Percentiles rank a stretch among this genome's conserved stretches.
These are phyloP conservation scores for Ulota crispa DNA, from an alignment of 225 moss, liverwort and hornwort species.

Conservation along the genomic window DNA sequence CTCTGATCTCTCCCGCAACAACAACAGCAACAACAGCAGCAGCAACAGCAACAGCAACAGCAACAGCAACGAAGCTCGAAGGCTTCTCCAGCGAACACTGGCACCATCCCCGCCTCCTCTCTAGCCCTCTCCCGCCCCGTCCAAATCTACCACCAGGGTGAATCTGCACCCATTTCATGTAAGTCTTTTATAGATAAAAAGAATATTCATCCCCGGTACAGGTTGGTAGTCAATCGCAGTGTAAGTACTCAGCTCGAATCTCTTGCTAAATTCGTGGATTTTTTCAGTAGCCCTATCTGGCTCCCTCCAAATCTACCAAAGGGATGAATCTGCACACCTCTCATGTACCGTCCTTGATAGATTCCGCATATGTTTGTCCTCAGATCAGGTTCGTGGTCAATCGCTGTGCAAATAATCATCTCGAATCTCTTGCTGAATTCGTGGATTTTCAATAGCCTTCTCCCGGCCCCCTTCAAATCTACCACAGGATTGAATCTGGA, in stretches of 20 bases:
- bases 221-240: too few relatives aligned
- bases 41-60: neutral
- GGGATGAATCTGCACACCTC: neutral
- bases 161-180: neutral
- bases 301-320: neutral
- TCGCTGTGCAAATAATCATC: too few relatives aligned
- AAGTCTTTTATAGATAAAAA: too few relatives aligned
- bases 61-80: neutral
- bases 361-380: too few relatives aligned
- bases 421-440: too few relatives aligned
- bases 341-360: too few relatives aligned
- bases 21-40: neutral
- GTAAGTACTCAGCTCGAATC: too few relatives aligned
- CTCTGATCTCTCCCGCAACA: conserved; percentile 18
- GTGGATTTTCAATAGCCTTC: neutral
- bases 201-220: too few relatives aligned
- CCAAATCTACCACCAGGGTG: neutral
- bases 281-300: neutral
- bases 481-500: neutral
- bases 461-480: neutral
- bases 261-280: too few relatives aligned
- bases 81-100: neutral
- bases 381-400: too few relatives aligned
- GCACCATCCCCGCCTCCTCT: neutral
- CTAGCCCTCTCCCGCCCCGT: neutral